phyloP scores from a whole-genome alignment of 2,329 filamentous ascomycete genomes.

The Fusarium staphyleae region DNA sequence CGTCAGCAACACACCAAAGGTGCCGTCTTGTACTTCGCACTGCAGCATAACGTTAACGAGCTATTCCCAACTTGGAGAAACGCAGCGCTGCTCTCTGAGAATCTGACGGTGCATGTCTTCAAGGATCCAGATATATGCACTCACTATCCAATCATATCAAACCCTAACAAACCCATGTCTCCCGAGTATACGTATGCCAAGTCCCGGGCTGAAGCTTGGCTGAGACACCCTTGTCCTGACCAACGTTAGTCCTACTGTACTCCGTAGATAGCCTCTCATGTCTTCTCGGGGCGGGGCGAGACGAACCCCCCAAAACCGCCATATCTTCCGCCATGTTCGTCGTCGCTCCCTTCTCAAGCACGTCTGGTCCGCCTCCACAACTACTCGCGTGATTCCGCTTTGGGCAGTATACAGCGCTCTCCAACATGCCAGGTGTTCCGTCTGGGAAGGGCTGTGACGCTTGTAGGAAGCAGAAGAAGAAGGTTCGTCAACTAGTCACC shows the following conservation, averaged over 20 bases:
- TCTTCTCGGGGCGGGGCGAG: constrained; percentile 20
- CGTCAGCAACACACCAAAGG: background rate
- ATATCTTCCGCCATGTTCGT: constrained; percentile 12
- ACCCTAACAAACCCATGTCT: background rate
- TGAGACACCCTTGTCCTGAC: background rate
- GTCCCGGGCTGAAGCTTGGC: constrained; percentile 16
- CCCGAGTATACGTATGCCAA: background rate
- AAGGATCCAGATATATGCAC: background rate
- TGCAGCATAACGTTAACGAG: no score
- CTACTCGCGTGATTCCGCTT: constrained; percentile 22
- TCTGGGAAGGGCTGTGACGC: constrained; percentile 58
- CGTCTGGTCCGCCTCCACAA: constrained; percentile 2
- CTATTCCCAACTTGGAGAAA: constrained; percentile 25
- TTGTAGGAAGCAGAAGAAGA: constrained; percentile 61
- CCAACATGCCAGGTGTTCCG: constrained; percentile 59
- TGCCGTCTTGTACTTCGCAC: no score
- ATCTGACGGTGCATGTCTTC: constrained; percentile 2
- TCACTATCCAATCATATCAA: background rate
- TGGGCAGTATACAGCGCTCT: constrained; percentile 34
- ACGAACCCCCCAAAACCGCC: background rate
- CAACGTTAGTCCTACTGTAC: no score
- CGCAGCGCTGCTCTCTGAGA: constrained; percentile 19
- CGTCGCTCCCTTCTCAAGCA: background rate
- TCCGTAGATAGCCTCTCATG: constrained; percentile 4
- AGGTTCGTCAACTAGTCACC: constrained; percentile 46